Conservation (phyloP, 768 basidiomycete genomes). For the Galerina marginata region DNA sequence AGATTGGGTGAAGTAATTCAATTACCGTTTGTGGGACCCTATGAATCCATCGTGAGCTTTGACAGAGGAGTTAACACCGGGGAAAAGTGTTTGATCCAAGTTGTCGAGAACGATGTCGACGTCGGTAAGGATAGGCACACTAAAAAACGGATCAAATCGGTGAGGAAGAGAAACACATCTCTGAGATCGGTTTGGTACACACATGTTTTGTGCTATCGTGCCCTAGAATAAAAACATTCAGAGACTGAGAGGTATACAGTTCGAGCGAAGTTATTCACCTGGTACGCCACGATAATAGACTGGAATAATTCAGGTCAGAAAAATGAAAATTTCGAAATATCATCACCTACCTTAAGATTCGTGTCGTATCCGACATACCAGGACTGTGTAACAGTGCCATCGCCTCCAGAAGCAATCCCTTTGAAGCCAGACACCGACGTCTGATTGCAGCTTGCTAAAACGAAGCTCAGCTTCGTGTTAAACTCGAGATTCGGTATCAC, state of each 20-base stretch:
- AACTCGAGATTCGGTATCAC: conserved; percentile 9
- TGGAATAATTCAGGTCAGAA: background rate
- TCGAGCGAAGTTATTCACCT: conserved; percentile 14
- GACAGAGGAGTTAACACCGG: conserved; percentile 50
- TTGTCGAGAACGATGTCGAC: conserved; percentile 40
- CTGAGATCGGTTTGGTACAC: conserved; percentile 38
- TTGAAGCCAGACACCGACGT: conserved; percentile 45
- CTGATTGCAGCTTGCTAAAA: conserved; percentile 39
- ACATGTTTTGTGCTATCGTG: too few relatives aligned
- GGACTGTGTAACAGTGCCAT: conserved; percentile 42
- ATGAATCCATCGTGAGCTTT: conserved; percentile 62
- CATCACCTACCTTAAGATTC: background rate
- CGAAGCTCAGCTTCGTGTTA: background rate
- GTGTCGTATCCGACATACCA: conserved; percentile 31
- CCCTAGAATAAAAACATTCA: too few relatives aligned
- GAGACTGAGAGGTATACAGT: too few relatives aligned
- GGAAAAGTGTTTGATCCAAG: conserved; percentile 56
- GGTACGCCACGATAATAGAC: conserved; percentile 47
- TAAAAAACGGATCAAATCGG: background rate
- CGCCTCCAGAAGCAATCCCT: conserved; percentile 50
- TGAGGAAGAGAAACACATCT: conserved; percentile 30
- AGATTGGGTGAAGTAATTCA: background rate
- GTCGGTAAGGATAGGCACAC: conserved; percentile 20
- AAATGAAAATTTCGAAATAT: background rate
- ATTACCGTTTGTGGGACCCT: conserved; percentile 41